These are phyloP conservation scores for Rhizopogon vulgaris DNA, from an alignment of 768 basidiomycete species.

Conservation along the genomic window DNA sequence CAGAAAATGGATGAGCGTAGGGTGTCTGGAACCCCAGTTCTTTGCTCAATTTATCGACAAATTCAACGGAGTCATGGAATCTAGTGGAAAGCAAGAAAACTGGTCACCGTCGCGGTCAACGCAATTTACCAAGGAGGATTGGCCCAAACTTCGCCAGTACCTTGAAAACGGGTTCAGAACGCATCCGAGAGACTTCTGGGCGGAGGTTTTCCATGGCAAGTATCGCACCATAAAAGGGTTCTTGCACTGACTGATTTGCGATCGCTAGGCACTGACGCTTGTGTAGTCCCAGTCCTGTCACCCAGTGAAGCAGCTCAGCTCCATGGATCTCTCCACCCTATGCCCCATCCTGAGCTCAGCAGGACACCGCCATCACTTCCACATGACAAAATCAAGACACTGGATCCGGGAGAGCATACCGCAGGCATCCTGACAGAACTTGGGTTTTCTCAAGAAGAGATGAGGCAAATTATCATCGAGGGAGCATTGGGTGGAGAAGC, in stretches of 20 bases:
- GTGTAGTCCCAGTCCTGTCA: constrained; percentile 62
- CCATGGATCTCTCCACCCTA: constrained; percentile 35
- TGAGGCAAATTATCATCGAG: constrained; percentile 32
- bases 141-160: constrained; percentile 53
- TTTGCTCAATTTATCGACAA: constrained; percentile 53
- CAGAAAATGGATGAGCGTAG: constrained; percentile 71
- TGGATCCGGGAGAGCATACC: constrained; percentile 50
- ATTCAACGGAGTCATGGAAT: constrained; percentile 47
- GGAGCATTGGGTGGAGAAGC: constrained; percentile 42
- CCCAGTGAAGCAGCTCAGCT: constrained; percentile 52
- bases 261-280: constrained; percentile 60
- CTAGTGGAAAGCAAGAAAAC: constrained; percentile 31
- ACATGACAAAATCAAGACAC: constrained; percentile 9
- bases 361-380: constrained; percentile 22
- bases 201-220: constrained; percentile 57
- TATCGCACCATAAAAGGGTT: background rate
- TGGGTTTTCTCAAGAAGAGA: constrained; percentile 39
- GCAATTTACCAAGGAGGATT: constrained; percentile 43
- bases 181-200: constrained; percentile 64
- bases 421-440: constrained; percentile 46
- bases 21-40: constrained; percentile 70
- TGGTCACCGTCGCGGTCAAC: constrained; percentile 50
- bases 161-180: constrained; percentile 58
- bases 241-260: background rate
- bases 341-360: constrained; percentile 45